Evolutionary conservation across 2,329 filamentous ascomycete species (phyloP).

Genomic region (Cladophialophora carrionii): DNA sequence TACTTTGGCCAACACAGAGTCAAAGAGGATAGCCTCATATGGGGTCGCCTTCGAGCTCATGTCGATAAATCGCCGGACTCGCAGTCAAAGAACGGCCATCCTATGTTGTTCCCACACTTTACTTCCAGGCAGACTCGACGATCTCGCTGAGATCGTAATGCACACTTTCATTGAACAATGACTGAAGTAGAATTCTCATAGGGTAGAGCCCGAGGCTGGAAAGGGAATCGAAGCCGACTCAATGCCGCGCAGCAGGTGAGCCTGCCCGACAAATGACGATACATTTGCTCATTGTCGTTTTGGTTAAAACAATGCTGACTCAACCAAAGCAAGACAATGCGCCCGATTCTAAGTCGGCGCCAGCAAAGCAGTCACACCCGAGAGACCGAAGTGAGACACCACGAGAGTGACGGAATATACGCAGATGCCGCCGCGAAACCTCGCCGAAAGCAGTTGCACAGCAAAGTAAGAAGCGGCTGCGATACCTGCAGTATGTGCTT

Average conservation of each 20-base stretch:
- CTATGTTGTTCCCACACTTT: neutral
- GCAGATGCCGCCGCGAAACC: neutral
- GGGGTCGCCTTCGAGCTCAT: neutral
- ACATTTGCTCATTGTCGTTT: neutral
- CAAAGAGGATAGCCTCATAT: neutral
- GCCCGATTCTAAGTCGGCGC: neutral
- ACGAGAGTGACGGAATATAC: neutral
- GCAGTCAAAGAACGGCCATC: too few relatives aligned
- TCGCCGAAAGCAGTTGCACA: neutral
- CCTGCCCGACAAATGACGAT: neutral
- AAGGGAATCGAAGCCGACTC: neutral
- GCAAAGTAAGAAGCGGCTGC: conserved; percentile 2
- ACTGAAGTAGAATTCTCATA: neutral
- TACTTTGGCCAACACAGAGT: neutral
- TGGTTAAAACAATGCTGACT: neutral
- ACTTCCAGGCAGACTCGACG: neutral
- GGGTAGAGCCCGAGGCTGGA: neutral
- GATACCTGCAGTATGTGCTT: conserved; percentile 1
- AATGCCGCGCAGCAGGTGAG: neutral
- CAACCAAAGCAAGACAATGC: neutral
- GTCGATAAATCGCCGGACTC: neutral
- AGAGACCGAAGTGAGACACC: neutral
- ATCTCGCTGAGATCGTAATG: neutral
- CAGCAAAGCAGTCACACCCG: neutral
- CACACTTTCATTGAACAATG: neutral